Percentiles rank a stretch among this genome's conserved stretches.
Evolutionary conservation across 805 yeast genomes (phyloP).

Genomic region (Nakazawaea siamensis): DNA sequence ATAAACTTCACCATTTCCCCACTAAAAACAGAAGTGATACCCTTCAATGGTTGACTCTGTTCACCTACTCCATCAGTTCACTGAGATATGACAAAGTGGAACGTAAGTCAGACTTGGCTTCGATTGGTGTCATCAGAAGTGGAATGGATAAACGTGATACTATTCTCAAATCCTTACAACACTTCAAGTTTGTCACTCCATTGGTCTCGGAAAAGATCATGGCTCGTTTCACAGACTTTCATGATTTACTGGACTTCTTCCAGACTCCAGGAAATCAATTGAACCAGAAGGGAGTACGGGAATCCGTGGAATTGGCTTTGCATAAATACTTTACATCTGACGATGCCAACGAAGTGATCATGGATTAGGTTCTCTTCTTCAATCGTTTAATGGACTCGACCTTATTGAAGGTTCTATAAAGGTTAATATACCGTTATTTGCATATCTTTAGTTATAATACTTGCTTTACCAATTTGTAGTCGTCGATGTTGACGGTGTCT

Average conservation of each 20-base stretch:
- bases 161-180: conserved; percentile 40
- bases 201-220: conserved; percentile 37
- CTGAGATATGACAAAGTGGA: conserved; percentile 47
- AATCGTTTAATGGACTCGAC: conserved; percentile 23
- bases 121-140: conserved; percentile 30
- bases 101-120: conserved; percentile 43
- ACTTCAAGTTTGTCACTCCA: conserved; percentile 51
- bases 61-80: conserved; percentile 46
- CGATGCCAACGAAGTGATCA: conserved; percentile 35
- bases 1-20: conserved; percentile 42
- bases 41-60: conserved; percentile 43
- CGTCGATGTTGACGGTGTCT: conserved; percentile 47
- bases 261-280: conserved; percentile 6
- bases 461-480: conserved; percentile 39
- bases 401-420: conserved; percentile 23
- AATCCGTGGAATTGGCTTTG: conserved; percentile 41
- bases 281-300: conserved; percentile 22
- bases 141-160: conserved; percentile 41
- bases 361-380: conserved; percentile 12
- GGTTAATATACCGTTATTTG: neutral
- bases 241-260: conserved; percentile 5
- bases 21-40: conserved; percentile 39
- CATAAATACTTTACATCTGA: conserved; percentile 36
- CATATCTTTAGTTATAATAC: conserved; percentile 17
- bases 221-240: conserved; percentile 32